Evolutionary conservation across 2,329 filamentous ascomycete genomes (phyloP).

Genomic region (Colletotrichum sp.): DNA sequence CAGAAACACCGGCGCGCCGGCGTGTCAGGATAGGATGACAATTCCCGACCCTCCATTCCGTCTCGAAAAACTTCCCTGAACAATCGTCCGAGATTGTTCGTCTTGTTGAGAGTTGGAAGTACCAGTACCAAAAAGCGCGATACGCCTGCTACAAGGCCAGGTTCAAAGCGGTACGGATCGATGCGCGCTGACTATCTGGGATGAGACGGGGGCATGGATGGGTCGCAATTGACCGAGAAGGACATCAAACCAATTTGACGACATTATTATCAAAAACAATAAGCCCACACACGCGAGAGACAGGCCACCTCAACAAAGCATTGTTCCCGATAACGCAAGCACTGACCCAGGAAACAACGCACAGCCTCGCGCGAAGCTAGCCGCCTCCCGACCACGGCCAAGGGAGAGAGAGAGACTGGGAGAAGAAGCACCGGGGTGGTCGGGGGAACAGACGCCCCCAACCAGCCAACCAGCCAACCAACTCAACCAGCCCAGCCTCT

Average conservation of each 20-base stretch:
- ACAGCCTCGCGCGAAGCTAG: conserved; percentile 6
- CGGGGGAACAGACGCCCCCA: not conserved
- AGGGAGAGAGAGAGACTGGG: not conserved
- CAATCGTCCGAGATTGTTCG: not conserved
- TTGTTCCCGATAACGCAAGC: conserved; percentile 12
- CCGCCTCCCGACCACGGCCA: not conserved
- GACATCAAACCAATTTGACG: not conserved
- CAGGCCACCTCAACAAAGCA: conserved; percentile 1
- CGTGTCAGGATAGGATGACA: not conserved
- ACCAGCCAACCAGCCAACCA: not conserved
- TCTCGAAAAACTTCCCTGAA: not conserved
- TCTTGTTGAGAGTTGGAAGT: conserved; percentile 1
- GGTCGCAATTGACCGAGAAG: not conserved
- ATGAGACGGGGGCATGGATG: not conserved
- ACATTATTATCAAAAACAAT: not conserved
- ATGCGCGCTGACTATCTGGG: not conserved
- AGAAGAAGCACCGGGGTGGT: not conserved
- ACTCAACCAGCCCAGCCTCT: not conserved
- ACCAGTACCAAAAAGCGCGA: not conserved
- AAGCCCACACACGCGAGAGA: not conserved
- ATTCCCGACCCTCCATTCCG: conserved; percentile 10
- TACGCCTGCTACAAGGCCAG: not conserved
- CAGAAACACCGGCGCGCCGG: not conserved
- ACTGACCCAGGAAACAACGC: not conserved
- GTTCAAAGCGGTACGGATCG: not conserved